These are phyloP conservation scores for Diphasiastrum complanatum DNA, from an alignment of 83 land plant species.

Conservation along the genomic window DNA sequence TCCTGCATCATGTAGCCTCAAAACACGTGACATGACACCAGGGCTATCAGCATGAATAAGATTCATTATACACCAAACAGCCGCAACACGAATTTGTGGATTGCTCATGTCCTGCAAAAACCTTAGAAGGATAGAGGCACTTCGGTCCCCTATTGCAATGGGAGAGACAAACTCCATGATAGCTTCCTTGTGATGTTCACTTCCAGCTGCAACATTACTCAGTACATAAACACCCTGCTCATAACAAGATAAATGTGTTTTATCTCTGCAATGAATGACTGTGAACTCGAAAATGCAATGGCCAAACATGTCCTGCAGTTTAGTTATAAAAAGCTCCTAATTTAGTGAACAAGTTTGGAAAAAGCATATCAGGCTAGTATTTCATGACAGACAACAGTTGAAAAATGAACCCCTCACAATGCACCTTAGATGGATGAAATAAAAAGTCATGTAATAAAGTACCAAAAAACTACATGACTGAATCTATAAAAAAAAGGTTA, in stretches of 20 bases:
- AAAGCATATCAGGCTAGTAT: no score
- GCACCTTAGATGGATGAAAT: no score
- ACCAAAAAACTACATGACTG: no score
- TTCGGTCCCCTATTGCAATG: slow-evolving; percentile 6
- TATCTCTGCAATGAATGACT: no score
- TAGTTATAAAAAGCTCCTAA: no score
- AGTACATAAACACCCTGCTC: slow-evolving; percentile 77
- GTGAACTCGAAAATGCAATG: no score
- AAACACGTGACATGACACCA: slow-evolving; percentile 43
- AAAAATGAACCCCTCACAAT: no score
- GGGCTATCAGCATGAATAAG: slow-evolving; percentile 50
- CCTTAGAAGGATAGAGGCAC: slow-evolving; percentile 34
- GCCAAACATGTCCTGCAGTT: no score
- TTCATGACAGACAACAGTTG: no score
- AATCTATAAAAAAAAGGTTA: no score
- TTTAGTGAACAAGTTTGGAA: no score
- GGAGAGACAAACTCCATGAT: slow-evolving; percentile 56
- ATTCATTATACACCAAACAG: slow-evolving; percentile 73
- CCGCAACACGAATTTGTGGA: slow-evolving; percentile 54
- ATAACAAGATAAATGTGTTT: slow-evolving; percentile 3
- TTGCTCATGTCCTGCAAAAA: slow-evolving; percentile 66
- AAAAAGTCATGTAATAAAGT: no score
- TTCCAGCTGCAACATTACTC: slow-evolving; percentile 71
- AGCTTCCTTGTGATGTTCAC: slow-evolving; percentile 71
- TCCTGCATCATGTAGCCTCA: slow-evolving; percentile 61